These are phyloP conservation scores for Paraphaeosphaeria minitans DNA, from an alignment of 2,329 filamentous ascomycete species.

Conservation along the genomic window DNA sequence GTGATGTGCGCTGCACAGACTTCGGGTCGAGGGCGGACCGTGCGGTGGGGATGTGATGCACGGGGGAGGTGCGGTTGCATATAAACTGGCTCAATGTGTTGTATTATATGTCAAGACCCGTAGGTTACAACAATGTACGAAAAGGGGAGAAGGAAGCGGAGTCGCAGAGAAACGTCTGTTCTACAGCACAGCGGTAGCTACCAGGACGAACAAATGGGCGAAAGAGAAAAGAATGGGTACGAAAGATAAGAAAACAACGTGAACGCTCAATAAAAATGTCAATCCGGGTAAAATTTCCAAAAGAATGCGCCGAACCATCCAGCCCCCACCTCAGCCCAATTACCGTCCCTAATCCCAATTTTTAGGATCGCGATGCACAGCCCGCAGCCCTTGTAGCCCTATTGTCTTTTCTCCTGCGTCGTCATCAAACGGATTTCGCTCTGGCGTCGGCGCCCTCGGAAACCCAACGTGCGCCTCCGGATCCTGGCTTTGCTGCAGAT, in stretches of 20 bases:
- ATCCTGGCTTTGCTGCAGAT: not conserved
- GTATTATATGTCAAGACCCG: no score
- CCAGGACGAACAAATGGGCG: no score
- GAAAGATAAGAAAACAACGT: not conserved
- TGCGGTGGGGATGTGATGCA: no score
- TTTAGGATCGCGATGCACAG: conserved; percentile 1
- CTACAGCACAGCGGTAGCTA: no score
- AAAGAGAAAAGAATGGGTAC: no score
- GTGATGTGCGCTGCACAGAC: no score
- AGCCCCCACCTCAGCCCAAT: not conserved
- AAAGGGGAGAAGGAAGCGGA: no score
- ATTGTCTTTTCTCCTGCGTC: conserved; percentile 4
- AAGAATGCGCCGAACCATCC: not conserved
- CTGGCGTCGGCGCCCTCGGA: not conserved
- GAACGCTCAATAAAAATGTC: conserved; percentile 1
- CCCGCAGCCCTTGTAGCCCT: conserved; percentile 3
- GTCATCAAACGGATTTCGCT: not conserved
- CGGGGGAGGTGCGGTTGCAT: no score
- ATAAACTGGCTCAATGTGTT: no score
- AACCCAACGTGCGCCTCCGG: not conserved
- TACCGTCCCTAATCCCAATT: not conserved
- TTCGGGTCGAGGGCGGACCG: no score
- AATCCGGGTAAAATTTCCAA: conserved; percentile 2
- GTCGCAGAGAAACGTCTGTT: no score
- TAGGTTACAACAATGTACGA: no score